Evolutionary conservation across 2,329 filamentous ascomycete genomes (phyloP).

Genomic region (Phaeosphaeria sp.): DNA sequence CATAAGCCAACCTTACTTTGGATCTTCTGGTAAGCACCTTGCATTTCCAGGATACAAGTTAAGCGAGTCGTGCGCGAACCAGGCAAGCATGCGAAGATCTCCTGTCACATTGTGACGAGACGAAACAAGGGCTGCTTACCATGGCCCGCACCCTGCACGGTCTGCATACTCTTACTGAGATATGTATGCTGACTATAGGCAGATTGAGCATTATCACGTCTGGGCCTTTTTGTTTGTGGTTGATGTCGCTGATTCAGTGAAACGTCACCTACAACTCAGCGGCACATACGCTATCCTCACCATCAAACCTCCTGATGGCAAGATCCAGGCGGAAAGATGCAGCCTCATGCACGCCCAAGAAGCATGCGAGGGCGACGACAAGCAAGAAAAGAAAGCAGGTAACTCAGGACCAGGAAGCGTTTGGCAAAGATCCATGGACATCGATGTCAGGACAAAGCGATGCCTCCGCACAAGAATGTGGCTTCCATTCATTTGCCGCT

Average conservation of each 20-base stretch:
- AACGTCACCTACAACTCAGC: not conserved
- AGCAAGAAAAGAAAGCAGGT: not conserved
- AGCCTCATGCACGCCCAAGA: not conserved
- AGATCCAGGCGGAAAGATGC: slow-evolving; percentile 5
- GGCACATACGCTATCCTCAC: not conserved
- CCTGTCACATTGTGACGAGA: not conserved
- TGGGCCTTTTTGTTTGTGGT: not conserved
- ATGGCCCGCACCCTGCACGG: not conserved
- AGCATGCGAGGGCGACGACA: slow-evolving; percentile 1
- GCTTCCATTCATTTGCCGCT: not conserved
- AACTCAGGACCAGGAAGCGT: not conserved
- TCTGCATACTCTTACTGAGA: not conserved
- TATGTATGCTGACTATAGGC: not conserved
- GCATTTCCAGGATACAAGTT: slow-evolving; percentile 16
- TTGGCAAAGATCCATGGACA: slow-evolving; percentile 6
- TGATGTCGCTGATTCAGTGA: not conserved
- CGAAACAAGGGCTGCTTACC: not conserved
- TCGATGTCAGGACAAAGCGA: not conserved
- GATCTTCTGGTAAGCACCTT: slow-evolving; percentile 24
- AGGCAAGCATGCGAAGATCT: not conserved
- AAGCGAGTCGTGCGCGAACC: slow-evolving; percentile 16
- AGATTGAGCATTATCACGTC: not conserved
- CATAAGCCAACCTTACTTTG: not conserved
- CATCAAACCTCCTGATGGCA: slow-evolving; percentile 14
- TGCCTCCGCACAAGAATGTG: not conserved